These are phyloP conservation scores for Lodderomyces pseudojiufengensis DNA, from an alignment of 1,139 yeast genomes.

Conservation along the genomic window DNA sequence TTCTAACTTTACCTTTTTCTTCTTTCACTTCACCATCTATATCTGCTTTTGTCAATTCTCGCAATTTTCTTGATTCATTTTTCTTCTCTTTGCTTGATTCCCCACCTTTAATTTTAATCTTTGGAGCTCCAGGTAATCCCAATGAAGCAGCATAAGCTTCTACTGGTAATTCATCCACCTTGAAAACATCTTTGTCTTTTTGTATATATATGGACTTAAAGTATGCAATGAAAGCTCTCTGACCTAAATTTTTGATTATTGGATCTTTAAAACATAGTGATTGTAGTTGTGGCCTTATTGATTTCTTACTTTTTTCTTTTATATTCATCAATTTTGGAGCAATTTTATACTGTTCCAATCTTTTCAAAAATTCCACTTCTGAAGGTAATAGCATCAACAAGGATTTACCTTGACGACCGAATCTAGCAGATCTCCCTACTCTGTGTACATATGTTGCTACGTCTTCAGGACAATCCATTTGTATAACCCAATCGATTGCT, in stretches of 20 bases:
- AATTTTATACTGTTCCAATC: conserved; percentile 60
- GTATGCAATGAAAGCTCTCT: conserved; percentile 91
- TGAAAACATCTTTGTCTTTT: conserved; percentile 81
- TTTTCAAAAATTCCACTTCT: conserved; percentile 74
- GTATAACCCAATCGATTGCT: conserved; percentile 95
- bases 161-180: conserved; percentile 68
- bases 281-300: conserved; percentile 81
- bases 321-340: conserved; percentile 72
- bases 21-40: conserved; percentile 61
- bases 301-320: conserved; percentile 70
- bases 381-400: conserved; percentile 77
- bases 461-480: conserved; percentile 95
- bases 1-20: conserved; percentile 49
- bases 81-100: conserved; percentile 63
- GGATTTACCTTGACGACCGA: conserved; percentile 86
- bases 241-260: conserved; percentile 86
- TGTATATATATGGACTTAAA: conserved; percentile 81
- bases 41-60: conserved; percentile 53
- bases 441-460: conserved; percentile 92
- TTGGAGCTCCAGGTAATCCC: conserved; percentile 96
- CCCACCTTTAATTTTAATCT: conserved; percentile 64
- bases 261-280: conserved; percentile 90
- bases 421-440: conserved; percentile 95
- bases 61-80: conserved; percentile 72
- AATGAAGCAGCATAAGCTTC: conserved; percentile 83